Percentiles rank a stretch among this genome's conserved stretches.
Evolutionary conservation across 768 basidiomycete species (phyloP).

Genomic region (Coprinopsis strossmayeri): DNA sequence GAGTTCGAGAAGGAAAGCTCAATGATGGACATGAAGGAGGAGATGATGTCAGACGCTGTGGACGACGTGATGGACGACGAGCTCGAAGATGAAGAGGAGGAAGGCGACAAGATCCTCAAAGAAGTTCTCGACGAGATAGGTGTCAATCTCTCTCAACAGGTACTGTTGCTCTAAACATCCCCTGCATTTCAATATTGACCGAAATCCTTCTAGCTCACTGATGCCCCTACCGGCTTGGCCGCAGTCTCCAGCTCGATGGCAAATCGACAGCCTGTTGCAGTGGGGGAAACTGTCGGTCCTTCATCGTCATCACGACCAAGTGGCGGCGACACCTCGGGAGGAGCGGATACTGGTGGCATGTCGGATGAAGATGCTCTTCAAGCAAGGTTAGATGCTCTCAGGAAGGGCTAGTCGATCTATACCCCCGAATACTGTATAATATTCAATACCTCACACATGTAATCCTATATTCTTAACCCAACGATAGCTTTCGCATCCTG

Average conservation of each 20-base stretch:
- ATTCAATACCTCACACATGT: conserved; percentile 5
- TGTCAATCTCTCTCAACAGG: conserved; percentile 83
- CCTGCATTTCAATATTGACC: conserved; percentile 1
- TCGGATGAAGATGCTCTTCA: conserved; percentile 92
- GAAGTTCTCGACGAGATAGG: conserved; percentile 98
- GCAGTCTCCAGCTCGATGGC: conserved; percentile 51
- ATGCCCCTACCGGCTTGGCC: conserved; percentile 73
- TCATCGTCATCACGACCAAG: conserved; percentile 19
- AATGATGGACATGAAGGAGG: conserved; percentile 99
- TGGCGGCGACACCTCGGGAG: conserved; percentile 27
- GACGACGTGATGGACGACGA: conserved; percentile 97
- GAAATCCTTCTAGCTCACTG: conserved; percentile 55
- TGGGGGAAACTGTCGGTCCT: conserved; percentile 61
- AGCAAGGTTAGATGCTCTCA: conserved; percentile 85
- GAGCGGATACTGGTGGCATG: conserved; percentile 31
- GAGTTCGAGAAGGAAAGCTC: conserved; percentile 97
- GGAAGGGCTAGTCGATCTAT: too few species aligned
- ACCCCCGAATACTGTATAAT: too few species aligned
- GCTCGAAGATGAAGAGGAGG: conserved; percentile 88
- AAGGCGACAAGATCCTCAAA: conserved; percentile 91
- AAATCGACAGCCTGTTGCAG: conserved; percentile 72
- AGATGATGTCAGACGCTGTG: conserved; percentile 98
- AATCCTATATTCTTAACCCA: conserved; percentile 42
- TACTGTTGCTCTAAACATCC: conserved; percentile 20
- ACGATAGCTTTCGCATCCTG: conserved; percentile 72